These are phyloP conservation scores for Lasiosphaeriaceae sp. DNA, from an alignment of 495 filamentous ascomycete species.

Conservation along the genomic window DNA sequence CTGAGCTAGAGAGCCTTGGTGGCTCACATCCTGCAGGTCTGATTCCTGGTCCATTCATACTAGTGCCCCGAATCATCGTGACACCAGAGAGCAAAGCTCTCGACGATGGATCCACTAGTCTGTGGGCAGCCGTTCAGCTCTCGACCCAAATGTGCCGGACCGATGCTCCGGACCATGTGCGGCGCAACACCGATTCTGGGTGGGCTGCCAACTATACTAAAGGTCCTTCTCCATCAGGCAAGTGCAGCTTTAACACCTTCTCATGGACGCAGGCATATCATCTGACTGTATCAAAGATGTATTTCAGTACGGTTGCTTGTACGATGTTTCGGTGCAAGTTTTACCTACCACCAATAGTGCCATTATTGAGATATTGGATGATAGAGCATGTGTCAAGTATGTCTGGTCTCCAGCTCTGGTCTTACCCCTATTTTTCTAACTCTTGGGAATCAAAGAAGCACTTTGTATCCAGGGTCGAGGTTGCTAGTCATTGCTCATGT, in stretches of 20 bases:
- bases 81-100: constrained; percentile 52
- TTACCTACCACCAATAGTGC: constrained; percentile 26
- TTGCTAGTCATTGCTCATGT: constrained; percentile 38
- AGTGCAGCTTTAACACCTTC: background rate
- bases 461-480: constrained; percentile 34
- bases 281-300: constrained; percentile 13
- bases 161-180: background rate
- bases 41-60: constrained; percentile 25
- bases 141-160: constrained; percentile 32
- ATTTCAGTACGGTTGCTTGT: constrained; percentile 38
- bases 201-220: background rate
- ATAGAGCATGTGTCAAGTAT: constrained; percentile 23
- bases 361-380: constrained; percentile 36
- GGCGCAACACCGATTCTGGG: background rate
- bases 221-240: constrained; percentile 9
- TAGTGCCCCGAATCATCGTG: constrained; percentile 39
- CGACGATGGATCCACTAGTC: constrained; percentile 21
- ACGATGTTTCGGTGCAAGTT: constrained; percentile 37
- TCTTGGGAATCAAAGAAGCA: constrained; percentile 13
- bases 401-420: background rate
- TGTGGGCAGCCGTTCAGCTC: constrained; percentile 49
- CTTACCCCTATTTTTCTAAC: background rate
- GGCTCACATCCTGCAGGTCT: background rate
- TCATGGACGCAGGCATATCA: background rate
- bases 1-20: background rate